A percentile compares a stretch with the other conserved stretches of the same genome.
These are phyloP conservation scores for Aspergillus japonicus DNA, from an alignment of 2,329 filamentous ascomycete genomes.

Conservation along the genomic window DNA sequence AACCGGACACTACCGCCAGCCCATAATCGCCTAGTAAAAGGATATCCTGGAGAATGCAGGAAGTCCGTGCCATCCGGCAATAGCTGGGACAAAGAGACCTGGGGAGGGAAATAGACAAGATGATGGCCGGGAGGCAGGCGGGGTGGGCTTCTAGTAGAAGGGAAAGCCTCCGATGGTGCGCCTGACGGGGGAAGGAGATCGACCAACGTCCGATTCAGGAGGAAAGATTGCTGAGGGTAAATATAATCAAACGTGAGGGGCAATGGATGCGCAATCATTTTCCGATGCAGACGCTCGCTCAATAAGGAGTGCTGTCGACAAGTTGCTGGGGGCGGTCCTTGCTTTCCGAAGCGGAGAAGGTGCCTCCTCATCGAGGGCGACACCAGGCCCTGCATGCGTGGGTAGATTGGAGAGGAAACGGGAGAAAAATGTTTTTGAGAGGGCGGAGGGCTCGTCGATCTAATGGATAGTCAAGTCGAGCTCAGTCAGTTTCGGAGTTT, in stretches of 20 bases:
- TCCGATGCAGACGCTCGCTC: slow-evolving; percentile 40
- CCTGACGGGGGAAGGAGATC: slow-evolving; percentile 51
- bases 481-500: not conserved
- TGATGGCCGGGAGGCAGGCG: slow-evolving; percentile 62
- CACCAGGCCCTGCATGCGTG: not conserved
- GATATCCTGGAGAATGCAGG: slow-evolving; percentile 69
- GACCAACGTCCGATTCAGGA: slow-evolving; percentile 62
- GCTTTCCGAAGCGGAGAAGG: slow-evolving; percentile 8
- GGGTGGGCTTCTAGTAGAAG: slow-evolving; percentile 31
- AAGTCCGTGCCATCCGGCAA: slow-evolving; percentile 82
- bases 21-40: slow-evolving; percentile 81
- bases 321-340: not conserved
- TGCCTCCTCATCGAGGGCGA: not conserved
- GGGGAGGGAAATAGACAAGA: slow-evolving; percentile 81
- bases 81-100: slow-evolving; percentile 60
- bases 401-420: not conserved
- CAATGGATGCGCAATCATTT: slow-evolving; percentile 51
- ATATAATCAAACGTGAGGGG: slow-evolving; percentile 57
- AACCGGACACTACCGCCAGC: slow-evolving; percentile 73
- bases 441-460: not conserved
- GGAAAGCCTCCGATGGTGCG: slow-evolving; percentile 29
- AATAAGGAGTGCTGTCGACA: slow-evolving; percentile 32
- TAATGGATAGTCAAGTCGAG: not conserved
- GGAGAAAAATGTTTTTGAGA: not conserved
- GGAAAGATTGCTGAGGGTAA: slow-evolving; percentile 61